Conservation (phyloP, 495 filamentous ascomycete species). For the Penicillium samsonianum region DNA sequence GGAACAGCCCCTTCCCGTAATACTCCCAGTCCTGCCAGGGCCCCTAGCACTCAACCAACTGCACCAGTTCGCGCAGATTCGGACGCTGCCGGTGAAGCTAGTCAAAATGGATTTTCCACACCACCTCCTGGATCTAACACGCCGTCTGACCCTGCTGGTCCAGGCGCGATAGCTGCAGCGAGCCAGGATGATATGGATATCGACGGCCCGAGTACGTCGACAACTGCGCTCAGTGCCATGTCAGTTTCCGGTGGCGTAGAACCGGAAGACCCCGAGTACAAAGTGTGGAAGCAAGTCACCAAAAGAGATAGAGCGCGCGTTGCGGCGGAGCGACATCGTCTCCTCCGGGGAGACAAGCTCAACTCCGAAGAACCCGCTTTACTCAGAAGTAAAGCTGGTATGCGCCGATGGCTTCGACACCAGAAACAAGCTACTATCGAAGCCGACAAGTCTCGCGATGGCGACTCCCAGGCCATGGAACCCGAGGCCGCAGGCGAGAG, state of each 20-base stretch:
- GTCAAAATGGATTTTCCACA: constrained; percentile 80
- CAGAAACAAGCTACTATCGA: constrained; percentile 62
- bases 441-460: constrained; percentile 52
- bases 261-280: constrained; percentile 84
- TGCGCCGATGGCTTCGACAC: constrained; percentile 77
- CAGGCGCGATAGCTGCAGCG: constrained; percentile 52
- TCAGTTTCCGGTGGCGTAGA: constrained; percentile 49
- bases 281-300: constrained; percentile 98
- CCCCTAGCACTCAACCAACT: constrained; percentile 54
- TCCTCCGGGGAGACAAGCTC: constrained; percentile 81
- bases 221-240: constrained; percentile 58
- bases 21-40: constrained; percentile 67
- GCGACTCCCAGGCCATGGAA: constrained; percentile 49
- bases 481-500: constrained; percentile 61
- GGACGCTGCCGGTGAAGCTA: constrained; percentile 63
- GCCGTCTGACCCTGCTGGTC: constrained; percentile 71
- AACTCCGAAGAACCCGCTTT: constrained; percentile 87
- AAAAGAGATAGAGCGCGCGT: constrained; percentile 93
- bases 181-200: constrained; percentile 86
- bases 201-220: constrained; percentile 61
- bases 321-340: constrained; percentile 72
- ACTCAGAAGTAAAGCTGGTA: constrained; percentile 72
- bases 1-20: constrained; percentile 71
- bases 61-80: constrained; percentile 60
- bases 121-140: constrained; percentile 76